Base-by-base conservation (phyloP, 2,329 filamentous ascomycete genomes). In the Phaeophleospora eucalypticola region DNA sequence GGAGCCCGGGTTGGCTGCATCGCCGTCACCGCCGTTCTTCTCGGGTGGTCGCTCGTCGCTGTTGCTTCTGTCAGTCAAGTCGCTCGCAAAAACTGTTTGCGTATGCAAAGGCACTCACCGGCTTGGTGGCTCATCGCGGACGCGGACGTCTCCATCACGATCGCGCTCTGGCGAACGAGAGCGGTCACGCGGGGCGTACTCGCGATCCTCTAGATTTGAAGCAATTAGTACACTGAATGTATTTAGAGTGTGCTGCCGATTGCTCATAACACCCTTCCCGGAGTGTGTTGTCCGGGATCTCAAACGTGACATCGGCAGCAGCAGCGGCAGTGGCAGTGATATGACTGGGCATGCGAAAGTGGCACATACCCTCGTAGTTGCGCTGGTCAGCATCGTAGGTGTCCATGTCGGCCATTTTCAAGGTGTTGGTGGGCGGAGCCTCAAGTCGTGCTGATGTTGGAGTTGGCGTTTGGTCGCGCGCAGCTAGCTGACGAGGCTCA, bases 1-100 rank as follows among this genome's bases (percentile, higher is more conserved):
- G 58, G 93, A 96, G 60, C 93, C 93, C 54, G 89, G 87, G 74
- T 98, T 98, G 65, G 86, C 68, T 54, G 90, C 85, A 59, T 86
- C 86, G 60, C 94, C 77, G 43, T 71, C 69, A 53, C 67, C 67
- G 62, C 71, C 71, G 57, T 72, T 37, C 51, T 58, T 52, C 15
- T 50, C 43, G 10, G 70, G 65, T 55, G 70, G 67, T 34, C 72
- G 70, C 38, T 71, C 71, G 67, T 66, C 74, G 62, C 68, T 78
- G 71, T 21, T 19, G 16, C 32, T 7, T 2, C 3, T 20, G 45
- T 59, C 33, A 59, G 52, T 45, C 16, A 42, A 2, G 40, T 16
- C 41, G 45, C 47, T 35, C 38, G 36, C 43, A 49, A 43, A 49
- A 14, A 48, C 44, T 56, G 52, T 44, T 39, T 36, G 24, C 15